phyloP scores from a whole-genome alignment of 345 rosid genomes.

The sweet orange (Citrus sinensis) region DNA sequence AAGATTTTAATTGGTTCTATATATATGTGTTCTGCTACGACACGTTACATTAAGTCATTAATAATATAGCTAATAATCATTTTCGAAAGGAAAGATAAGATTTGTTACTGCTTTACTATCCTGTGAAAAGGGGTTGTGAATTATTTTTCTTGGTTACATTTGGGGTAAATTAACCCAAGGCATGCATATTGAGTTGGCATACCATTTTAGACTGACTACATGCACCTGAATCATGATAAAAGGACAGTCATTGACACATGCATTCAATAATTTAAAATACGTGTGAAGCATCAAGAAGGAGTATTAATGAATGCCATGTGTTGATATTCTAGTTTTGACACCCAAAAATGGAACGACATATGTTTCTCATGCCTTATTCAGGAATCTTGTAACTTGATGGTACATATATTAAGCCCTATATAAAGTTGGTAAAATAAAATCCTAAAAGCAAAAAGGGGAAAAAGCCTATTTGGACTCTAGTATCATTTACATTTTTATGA shows the following conservation, averaged over 20 bases:
- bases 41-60: too few relatives aligned
- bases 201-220: slow-evolving; percentile 9
- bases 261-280: not conserved
- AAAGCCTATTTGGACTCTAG: not conserved
- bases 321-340: not conserved
- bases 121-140: not conserved
- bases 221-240: slow-evolving; percentile 17
- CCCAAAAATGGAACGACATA: slow-evolving; percentile 24
- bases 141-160: not conserved
- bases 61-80: too few relatives aligned
- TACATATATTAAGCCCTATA: not conserved
- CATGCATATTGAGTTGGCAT: not conserved
- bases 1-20: too few relatives aligned
- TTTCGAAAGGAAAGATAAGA: not conserved
- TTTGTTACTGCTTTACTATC: not conserved
- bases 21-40: too few relatives aligned
- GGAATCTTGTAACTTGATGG: not conserved
- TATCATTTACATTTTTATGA: not conserved
- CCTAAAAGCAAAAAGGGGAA: not conserved
- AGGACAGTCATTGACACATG: not conserved
- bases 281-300: not conserved
- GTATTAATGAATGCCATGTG: slow-evolving; percentile 20
- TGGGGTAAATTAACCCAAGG: not conserved
- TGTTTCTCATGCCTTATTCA: slow-evolving; percentile 24
- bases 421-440: not conserved